These are phyloP conservation scores for Suhomyces emberorum DNA, from an alignment of 805 yeast genomes.

Conservation along the genomic window DNA sequence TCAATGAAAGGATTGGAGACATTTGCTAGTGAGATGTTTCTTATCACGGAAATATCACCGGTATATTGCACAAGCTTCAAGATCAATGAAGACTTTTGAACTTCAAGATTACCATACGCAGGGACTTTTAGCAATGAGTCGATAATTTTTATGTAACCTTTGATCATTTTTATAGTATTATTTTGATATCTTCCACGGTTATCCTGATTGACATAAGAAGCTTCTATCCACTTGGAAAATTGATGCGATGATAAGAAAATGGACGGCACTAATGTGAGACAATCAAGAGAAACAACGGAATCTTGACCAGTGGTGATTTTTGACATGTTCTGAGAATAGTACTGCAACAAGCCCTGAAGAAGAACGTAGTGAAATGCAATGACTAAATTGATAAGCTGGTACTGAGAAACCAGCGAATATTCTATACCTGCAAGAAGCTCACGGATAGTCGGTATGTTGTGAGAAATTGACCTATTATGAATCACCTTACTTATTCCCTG, in stretches of 20 bases:
- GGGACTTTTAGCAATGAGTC: slow-evolving; percentile 10
- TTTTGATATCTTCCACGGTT: slow-evolving; percentile 15
- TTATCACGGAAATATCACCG: background rate
- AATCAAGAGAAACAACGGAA: slow-evolving; percentile 6
- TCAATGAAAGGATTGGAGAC: slow-evolving; percentile 1
- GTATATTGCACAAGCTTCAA: slow-evolving; percentile 6
- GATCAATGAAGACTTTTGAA: slow-evolving; percentile 4
- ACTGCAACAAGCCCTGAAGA: slow-evolving; percentile 25
- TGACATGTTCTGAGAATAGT: slow-evolving; percentile 16
- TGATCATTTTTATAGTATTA: slow-evolving; percentile 22
- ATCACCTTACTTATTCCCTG: slow-evolving; percentile 10
- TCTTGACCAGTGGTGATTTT: slow-evolving; percentile 10
- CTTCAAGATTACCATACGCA: background rate
- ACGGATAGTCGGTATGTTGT: background rate
- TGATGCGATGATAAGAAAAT: slow-evolving; percentile 16
- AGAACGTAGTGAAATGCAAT: slow-evolving; percentile 28
- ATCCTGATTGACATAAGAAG: slow-evolving; percentile 6
- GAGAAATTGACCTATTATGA: slow-evolving; percentile 2
- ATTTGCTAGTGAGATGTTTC: background rate
- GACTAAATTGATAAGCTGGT: slow-evolving; percentile 12
- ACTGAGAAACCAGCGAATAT: background rate
- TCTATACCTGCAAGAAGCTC: slow-evolving; percentile 10
- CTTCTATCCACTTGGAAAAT: slow-evolving; percentile 21
- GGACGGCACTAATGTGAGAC: slow-evolving; percentile 13
- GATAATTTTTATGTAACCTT: slow-evolving; percentile 23